Conservation (phyloP, 2,329 filamentous ascomycete species). For the Elsinoe arachidis region DNA sequence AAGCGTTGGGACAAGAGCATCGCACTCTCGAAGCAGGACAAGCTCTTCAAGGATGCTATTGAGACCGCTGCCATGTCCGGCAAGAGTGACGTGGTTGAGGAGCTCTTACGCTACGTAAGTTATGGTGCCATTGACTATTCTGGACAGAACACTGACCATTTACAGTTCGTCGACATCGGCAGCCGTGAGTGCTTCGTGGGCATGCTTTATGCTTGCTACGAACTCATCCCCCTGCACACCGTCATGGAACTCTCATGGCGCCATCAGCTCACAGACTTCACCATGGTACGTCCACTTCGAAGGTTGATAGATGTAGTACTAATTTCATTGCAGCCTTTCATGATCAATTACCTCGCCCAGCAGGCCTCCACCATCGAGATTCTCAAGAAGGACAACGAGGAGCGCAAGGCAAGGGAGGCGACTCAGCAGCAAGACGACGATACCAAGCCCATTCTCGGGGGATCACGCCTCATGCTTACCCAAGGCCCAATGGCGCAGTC, state of each 20-base stretch:
- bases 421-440: conserved; percentile 85
- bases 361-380: conserved; percentile 76
- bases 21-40: conserved; percentile 94
- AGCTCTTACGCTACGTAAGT: conserved; percentile 93
- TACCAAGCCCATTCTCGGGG: conserved; percentile 85
- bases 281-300: conserved; percentile 53
- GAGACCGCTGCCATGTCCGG: conserved; percentile 89
- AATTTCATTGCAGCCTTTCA: conserved; percentile 56
- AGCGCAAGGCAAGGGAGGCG: conserved; percentile 63
- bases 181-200: conserved; percentile 99
- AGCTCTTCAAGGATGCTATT: conserved; percentile 98
- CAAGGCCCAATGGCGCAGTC: conserved; percentile 61
- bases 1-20: conserved; percentile 99
- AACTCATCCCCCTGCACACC: conserved; percentile 84
- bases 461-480: conserved; percentile 86
- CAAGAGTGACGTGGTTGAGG: conserved; percentile 89
- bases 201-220: conserved; percentile 98
- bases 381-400: conserved; percentile 93
- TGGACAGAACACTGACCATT: conserved; percentile 27
- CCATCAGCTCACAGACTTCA: conserved; percentile 87
- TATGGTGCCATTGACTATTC: not conserved
- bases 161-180: conserved; percentile 94
- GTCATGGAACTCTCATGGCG: conserved; percentile 97
- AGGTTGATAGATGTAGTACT: conserved; percentile 11
- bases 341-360: conserved; percentile 96